Base-by-base conservation (phyloP, 768 basidiomycete species). In the Postia placenta region DNA sequence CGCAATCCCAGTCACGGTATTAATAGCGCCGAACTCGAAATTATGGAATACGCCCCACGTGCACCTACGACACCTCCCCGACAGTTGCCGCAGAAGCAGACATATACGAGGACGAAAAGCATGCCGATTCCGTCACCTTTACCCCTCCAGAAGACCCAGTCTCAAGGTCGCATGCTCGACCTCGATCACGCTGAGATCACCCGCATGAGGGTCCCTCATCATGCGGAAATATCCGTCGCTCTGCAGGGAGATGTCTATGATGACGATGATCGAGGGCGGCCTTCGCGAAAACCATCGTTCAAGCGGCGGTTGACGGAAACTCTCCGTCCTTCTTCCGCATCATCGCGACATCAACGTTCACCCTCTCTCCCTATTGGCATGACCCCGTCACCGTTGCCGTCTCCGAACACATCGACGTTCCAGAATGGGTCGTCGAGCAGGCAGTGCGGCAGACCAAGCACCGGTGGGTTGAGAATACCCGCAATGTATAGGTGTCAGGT, bases 401-500 rank as follows among this genome's bases (percentile, higher is more conserved):
- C 48, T n/a, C 49, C 54, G 2, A 46, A 35, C 19, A 46, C 47
- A 35, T 43, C 50, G 5, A 44, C 50, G 15, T 57, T 51, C 27
- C 47, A 49, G 27, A 11, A 14, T 19, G 6, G 40, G 25, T 3
- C 45, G n/a, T 26, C 46, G 15, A 37, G 38, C 23, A 36, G 27
- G 17, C 38, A 41, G 12, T 26, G 9, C 30, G 46, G 37, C 50
- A 42, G 26, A 36, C 41, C 47, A 39, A 52, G 47, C 23, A 25
- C 45, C 30, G 57, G 49, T 40, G 49, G 51, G 7, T 51, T 44
- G 9, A 40, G 20, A 27, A 50, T 56, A 2, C 60, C 54, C 5
- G 73, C 77, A 28, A 74, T 83, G 47, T 90, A 90, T 62, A 60
- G 75, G 4, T 89, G 86, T 54, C 73, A 73, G 22, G 86, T 82